These are phyloP conservation scores for Rhodotorula graminis DNA, from an alignment of 768 basidiomycete genomes.

Conservation along the genomic window DNA sequence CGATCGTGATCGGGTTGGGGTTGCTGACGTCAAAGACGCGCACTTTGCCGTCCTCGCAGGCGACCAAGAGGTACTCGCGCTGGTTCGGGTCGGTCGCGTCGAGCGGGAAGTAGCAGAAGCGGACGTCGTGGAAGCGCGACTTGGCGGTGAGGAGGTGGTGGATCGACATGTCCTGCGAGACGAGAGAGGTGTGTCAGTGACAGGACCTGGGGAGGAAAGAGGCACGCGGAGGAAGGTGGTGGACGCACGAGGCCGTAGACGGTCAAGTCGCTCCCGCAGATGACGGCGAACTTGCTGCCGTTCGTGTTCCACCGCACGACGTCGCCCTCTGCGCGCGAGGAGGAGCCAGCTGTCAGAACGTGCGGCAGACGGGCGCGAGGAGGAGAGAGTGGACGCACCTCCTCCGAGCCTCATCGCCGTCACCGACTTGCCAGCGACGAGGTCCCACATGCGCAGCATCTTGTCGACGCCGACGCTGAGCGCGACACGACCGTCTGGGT, in stretches of 20 bases:
- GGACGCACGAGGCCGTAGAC: conserved; percentile 69
- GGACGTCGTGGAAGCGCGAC: conserved; percentile 76
- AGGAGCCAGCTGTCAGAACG: neutral
- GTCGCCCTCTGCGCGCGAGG: conserved; percentile 66
- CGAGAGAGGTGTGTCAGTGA: neutral
- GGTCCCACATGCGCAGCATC: conserved; percentile 94
- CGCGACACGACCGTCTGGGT: conserved; percentile 86
- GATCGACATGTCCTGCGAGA: conserved; percentile 66
- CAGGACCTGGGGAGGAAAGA: neutral
- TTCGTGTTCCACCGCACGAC: conserved; percentile 78
- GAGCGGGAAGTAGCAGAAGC: conserved; percentile 61
- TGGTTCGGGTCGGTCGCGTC: conserved; percentile 50
- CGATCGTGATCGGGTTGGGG: conserved; percentile 32
- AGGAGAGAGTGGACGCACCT: conserved; percentile 53
- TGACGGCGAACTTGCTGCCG: conserved; percentile 74
- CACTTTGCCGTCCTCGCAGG: conserved; percentile 83
- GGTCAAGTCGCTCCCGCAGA: conserved; percentile 68
- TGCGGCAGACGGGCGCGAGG: neutral
- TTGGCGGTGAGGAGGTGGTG: conserved; percentile 69
- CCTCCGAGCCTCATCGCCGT: conserved; percentile 78
- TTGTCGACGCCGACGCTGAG: conserved; percentile 85
- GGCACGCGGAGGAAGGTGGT: neutral
- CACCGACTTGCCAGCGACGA: conserved; percentile 67
- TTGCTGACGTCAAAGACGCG: conserved; percentile 64
- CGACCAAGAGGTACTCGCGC: conserved; percentile 67